A percentile compares a stretch with the other conserved stretches of the same genome.
phyloP scores from a whole-genome alignment of 371 early-diverging fungal genomes.

The Mycotypha africana region DNA sequence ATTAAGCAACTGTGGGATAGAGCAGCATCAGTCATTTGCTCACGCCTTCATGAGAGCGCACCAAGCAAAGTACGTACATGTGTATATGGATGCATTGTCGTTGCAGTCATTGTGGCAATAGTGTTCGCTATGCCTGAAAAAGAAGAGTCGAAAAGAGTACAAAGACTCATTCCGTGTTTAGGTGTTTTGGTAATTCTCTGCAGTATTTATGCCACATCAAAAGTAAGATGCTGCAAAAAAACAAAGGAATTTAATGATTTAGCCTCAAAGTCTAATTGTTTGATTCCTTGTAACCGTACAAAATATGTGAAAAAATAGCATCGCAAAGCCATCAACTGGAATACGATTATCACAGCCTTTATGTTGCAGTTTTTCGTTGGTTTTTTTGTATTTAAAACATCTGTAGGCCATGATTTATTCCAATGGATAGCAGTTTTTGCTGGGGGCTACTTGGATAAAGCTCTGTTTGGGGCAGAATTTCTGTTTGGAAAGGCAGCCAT shows the following conservation, averaged over 20 bases:
- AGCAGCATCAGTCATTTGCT: no score
- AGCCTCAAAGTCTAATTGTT: no score
- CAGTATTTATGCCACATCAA: conserved; percentile 48
- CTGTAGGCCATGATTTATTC: conserved; percentile 68
- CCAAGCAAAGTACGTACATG: no score
- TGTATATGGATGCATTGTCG: no score
- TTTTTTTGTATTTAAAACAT: conserved; percentile 70
- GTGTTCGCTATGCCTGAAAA: conserved; percentile 48
- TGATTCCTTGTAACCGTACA: neutral
- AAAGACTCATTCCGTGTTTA: conserved; percentile 64
- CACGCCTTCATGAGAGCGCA: no score
- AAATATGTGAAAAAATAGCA: conserved; percentile 19
- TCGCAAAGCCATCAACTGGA: conserved; percentile 61
- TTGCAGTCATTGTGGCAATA: conserved; percentile 43
- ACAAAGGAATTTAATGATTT: no score
- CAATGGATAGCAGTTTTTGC: conserved; percentile 60
- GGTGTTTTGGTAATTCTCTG: conserved; percentile 60
- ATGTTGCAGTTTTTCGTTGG: conserved; percentile 73
- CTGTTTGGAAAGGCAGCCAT: conserved; percentile 52
- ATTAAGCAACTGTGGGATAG: conserved; percentile 18
- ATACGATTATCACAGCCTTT: conserved; percentile 66
- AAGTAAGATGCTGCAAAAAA: no score
- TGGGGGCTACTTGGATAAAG: conserved; percentile 55
- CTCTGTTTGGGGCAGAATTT: conserved; percentile 58
- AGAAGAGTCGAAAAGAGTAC: conserved; percentile 46